Conservation (phyloP, 345 rosid genomes). For the Punica granatum region DNA sequence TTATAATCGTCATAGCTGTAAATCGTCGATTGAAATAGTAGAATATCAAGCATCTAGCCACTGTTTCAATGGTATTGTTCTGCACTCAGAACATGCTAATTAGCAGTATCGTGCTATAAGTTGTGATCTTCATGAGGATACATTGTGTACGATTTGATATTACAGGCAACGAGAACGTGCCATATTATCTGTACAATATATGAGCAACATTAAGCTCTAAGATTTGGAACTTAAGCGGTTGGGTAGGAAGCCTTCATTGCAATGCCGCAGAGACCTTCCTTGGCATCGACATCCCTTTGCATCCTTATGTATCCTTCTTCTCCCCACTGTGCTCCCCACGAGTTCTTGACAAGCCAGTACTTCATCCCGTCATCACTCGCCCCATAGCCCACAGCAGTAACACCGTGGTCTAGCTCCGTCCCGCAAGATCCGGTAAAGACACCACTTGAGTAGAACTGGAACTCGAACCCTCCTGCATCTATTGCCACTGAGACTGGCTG, state of each 20-base stretch:
- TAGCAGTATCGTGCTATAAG: too few relatives aligned
- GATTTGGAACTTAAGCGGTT: constrained; percentile 9
- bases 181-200: too few relatives aligned
- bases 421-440: constrained; percentile 8
- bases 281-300: constrained; percentile 12
- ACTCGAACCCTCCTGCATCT: constrained; percentile 20
- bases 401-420: constrained; percentile 10
- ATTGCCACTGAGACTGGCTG: constrained; percentile 31
- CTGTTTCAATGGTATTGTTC: too few relatives aligned
- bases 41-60: background rate
- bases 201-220: too few relatives aligned
- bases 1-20: too few relatives aligned
- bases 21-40: too few relatives aligned
- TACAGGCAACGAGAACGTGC: too few relatives aligned
- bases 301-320: too few relatives aligned
- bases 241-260: constrained; percentile 15
- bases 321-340: constrained; percentile 12
- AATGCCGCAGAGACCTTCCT: constrained; percentile 23
- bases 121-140: too few relatives aligned
- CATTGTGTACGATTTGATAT: background rate
- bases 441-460: constrained; percentile 12
- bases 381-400: constrained; percentile 15
- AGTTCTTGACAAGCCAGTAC: too few relatives aligned
- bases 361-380: constrained; percentile 12
- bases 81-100: too few relatives aligned